phyloP scores from a whole-genome alignment of 106 monocot species.

The Iris macrosiphon region DNA sequence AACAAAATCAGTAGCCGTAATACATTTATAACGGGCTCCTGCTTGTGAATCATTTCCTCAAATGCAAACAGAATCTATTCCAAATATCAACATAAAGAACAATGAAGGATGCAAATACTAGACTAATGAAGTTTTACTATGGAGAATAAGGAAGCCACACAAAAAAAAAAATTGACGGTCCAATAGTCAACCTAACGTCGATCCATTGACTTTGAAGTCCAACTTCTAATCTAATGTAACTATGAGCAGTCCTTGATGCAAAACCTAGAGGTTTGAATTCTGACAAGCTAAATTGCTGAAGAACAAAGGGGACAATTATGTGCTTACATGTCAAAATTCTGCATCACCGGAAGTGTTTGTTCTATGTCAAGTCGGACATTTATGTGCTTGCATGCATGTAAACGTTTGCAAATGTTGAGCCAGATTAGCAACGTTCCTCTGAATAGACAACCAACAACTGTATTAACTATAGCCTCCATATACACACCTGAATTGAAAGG shows the following conservation, averaged over 20 bases:
- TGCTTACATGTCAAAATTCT: conserved; percentile 85
- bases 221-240: no score
- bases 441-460: conserved; percentile 12
- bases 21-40: conserved; percentile 77
- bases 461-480: conserved; percentile 1
- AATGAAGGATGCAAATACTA: background rate
- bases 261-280: no score
- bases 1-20: conserved; percentile 80
- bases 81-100: background rate
- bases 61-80: background rate
- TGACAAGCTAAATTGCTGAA: no score
- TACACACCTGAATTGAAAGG: background rate
- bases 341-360: conserved; percentile 84
- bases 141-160: no score
- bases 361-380: conserved; percentile 93
- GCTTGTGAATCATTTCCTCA: conserved; percentile 99
- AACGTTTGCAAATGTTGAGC: conserved; percentile 95
- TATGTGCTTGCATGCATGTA: conserved; percentile 91
- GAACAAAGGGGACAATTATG: background rate
- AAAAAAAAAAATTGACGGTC: no score
- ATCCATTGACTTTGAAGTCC: no score
- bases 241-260: no score
- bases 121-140: no score
- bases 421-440: conserved; percentile 98
- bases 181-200: no score